Evolutionary conservation across 2,329 filamentous ascomycete genomes (phyloP).

Genomic region (Botrytis deweyae): DNA sequence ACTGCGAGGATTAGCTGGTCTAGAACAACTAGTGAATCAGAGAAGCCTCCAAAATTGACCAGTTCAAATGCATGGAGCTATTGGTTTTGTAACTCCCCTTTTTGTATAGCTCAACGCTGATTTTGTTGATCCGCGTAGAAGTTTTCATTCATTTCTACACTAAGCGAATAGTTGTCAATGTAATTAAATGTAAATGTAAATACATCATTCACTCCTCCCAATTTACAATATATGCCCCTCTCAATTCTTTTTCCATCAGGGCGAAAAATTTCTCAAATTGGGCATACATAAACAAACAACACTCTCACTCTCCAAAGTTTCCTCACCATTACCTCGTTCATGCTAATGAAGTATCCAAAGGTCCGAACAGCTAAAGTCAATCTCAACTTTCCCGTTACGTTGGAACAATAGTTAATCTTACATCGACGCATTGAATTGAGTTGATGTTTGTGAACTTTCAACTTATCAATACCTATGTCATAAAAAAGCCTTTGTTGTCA

Average conservation of each 20-base stretch:
- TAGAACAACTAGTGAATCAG: not conserved
- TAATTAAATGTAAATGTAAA: not conserved
- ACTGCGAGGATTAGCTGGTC: rapidly evolving
- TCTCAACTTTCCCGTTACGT: not conserved
- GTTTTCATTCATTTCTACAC: rapidly evolving
- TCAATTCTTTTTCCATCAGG: not conserved
- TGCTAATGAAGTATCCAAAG: rapidly evolving
- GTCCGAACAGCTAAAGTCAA: not conserved
- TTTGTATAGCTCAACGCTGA: not conserved
- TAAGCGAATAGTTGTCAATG: not conserved
- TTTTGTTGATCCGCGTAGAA: not conserved
- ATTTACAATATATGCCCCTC: not conserved
- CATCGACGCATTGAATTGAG: not conserved
- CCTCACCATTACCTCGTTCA: not conserved
- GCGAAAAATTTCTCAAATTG: rapidly evolving
- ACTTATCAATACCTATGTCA: no score
- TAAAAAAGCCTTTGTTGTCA: not conserved
- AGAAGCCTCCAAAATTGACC: no score
- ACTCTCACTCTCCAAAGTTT: not conserved
- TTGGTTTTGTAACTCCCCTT: no score
- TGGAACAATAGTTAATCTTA: not conserved
- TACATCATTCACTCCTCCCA: not conserved
- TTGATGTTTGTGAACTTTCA: not conserved
- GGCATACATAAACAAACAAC: not conserved
- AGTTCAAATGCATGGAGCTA: no score